Conservation (phyloP, 306 rosid species). For the Hippophae gyantsensis region DNA sequence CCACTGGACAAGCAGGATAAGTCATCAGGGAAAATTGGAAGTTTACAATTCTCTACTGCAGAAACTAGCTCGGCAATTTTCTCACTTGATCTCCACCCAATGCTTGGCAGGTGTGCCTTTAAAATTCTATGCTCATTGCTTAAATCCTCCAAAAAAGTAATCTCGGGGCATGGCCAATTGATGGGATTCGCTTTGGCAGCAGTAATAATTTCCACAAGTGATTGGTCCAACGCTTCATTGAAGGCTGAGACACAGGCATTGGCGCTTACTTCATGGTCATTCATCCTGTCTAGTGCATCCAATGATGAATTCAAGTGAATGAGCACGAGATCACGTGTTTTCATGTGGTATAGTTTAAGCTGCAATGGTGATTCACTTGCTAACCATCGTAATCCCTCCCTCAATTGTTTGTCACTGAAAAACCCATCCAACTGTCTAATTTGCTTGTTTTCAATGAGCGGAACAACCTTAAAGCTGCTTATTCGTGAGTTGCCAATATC, state of each 20-base stretch:
- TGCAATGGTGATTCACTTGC: conserved; percentile 74
- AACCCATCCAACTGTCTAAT: conserved; percentile 41
- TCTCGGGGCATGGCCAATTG: conserved; percentile 85
- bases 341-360: conserved; percentile 38
- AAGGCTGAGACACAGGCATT: conserved; percentile 55
- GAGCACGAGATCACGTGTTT: conserved; percentile 49
- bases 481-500: conserved; percentile 52
- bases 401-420: conserved; percentile 55
- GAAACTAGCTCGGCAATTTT: conserved; percentile 38
- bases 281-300: conserved; percentile 28
- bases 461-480: conserved; percentile 48
- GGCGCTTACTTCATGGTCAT: conserved; percentile 46
- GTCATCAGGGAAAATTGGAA: conserved; percentile 45
- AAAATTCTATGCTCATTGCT: conserved; percentile 32
- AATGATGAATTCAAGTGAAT: conserved; percentile 46
- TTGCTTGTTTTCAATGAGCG: conserved; percentile 46
- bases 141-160: conserved; percentile 39
- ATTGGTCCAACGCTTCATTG: conserved; percentile 68
- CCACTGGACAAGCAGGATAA: conserved; percentile 56
- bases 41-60: conserved; percentile 52
- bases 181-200: conserved; percentile 50
- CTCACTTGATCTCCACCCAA: conserved; percentile 67
- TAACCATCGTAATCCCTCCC: conserved; percentile 83
- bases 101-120: conserved; percentile 37
- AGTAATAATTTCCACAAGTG: conserved; percentile 39